phyloP scores from a whole-genome alignment of 129 eudicot species.

The Sambucus nigra region DNA sequence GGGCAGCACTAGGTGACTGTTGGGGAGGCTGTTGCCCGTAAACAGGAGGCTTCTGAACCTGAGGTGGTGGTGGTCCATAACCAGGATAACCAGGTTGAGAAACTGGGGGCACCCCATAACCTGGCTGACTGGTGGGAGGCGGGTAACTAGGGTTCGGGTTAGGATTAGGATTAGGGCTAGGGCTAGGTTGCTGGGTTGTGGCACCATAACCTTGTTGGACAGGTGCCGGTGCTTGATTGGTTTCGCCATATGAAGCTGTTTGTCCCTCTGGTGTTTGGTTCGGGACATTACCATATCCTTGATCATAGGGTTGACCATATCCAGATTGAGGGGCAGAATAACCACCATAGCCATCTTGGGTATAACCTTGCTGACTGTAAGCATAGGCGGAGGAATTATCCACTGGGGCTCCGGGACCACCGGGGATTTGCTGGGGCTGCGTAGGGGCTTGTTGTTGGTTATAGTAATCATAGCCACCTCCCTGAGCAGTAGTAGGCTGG shows the following conservation, averaged over 20 bases:
- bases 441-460: constrained; percentile 65
- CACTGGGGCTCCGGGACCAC: constrained; percentile 32
- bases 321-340: constrained; percentile 54
- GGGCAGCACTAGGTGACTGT: constrained; percentile 72
- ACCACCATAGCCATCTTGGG: constrained; percentile 89
- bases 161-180: too few species aligned
- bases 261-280: constrained; percentile 61
- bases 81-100: constrained; percentile 44
- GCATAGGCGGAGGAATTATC: constrained; percentile 54
- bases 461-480: constrained; percentile 71
- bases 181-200: too few species aligned
- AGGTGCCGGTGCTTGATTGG: constrained; percentile 52
- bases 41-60: constrained; percentile 59
- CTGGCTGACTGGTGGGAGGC: constrained; percentile 54
- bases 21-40: constrained; percentile 92
- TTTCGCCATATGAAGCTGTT: too few species aligned
- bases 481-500: constrained; percentile 38
- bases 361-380: constrained; percentile 45
- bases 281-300: constrained; percentile 43
- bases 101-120: constrained; percentile 60
- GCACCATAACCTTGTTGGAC: too few species aligned
- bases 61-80: too few species aligned
- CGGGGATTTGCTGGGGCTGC: constrained; percentile 53
- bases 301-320: constrained; percentile 70
- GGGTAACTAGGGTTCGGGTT: constrained; percentile 59